Evolutionary conservation across 78 protist species (phyloP), one percentile per base, ranked within the genome.

Genomic region (Dictyostelium brefeldianum): DNA sequence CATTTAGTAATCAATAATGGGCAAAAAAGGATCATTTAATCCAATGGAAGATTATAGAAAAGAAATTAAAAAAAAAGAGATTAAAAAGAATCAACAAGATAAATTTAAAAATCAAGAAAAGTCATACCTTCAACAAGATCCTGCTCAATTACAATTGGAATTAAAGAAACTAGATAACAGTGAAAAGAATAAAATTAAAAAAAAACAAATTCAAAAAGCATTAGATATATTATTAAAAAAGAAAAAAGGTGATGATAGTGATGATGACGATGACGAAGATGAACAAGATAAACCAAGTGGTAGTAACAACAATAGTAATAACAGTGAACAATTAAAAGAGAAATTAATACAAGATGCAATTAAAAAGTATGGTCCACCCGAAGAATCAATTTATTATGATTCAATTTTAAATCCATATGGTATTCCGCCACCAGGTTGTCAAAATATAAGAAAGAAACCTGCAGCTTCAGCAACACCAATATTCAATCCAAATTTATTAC

Each of bases 41-140:
- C 85, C 85, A 17, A 57, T 80, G 73, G 85, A 80, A 12, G 56
- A 17, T 1, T 80, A 80, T 41, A 80, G 73, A 62, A 80, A 80
- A 80, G 75, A 80, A 11, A 29, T 50, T 50, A 80, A 80, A 51
- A 80, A 80, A 80, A 43, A 62, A 80, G 85, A 80, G 43, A 25
- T 48, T n/a, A 29, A 50, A 29, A 78, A 78, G 67, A 18, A 57
- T 57, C 67, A 57, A 57, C 67, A 57, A 29, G 75, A 67, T 31
- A 67, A 67, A 67, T 31, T 31, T 14, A 67, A 67, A 67, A 67
- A 14, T 8, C 57, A 73, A 46, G 79, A 73, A 46, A 73, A 73
- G 46, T 27, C 43, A 46, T 73, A 46, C n/a, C 18, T 47, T 46
- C 25, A 73, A 46, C 79, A 73, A 73, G 79, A 73, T 73, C 79